phyloP scores from a whole-genome alignment of 2,329 filamentous ascomycete genomes.

The Lecanicillium sp. region DNA sequence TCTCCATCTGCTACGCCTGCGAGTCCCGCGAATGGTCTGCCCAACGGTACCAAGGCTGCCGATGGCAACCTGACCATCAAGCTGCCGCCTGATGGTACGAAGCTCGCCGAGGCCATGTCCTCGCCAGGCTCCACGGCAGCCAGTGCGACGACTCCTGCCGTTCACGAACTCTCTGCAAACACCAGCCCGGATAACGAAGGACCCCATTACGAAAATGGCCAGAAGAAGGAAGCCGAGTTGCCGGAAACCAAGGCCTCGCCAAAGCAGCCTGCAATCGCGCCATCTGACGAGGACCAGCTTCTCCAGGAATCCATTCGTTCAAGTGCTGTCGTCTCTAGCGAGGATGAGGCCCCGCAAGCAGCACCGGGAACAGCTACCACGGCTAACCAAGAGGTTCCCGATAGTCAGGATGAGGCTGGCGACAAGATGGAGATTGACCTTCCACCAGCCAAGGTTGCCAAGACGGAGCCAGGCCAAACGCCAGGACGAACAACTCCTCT shows the following conservation, averaged over 20 bases:
- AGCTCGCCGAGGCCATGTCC: slow-evolving; percentile 37
- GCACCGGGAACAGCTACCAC: background rate
- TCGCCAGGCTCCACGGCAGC: slow-evolving; percentile 62
- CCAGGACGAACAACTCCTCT: slow-evolving; percentile 7
- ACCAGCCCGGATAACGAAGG: slow-evolving; percentile 68
- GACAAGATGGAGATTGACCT: slow-evolving; percentile 28
- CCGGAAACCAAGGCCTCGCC: slow-evolving; percentile 23
- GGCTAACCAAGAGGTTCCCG: slow-evolving; percentile 20
- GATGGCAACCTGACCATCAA: slow-evolving; percentile 21
- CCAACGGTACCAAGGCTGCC: background rate
- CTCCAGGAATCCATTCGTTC: slow-evolving; percentile 34
- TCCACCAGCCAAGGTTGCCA: slow-evolving; percentile 11
- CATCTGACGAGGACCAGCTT: slow-evolving; percentile 35
- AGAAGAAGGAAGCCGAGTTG: slow-evolving; percentile 31
- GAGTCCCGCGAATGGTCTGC: slow-evolving; percentile 1
- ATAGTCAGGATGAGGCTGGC: slow-evolving; percentile 24
- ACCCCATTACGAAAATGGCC: slow-evolving; percentile 42
- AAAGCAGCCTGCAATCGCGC: slow-evolving; percentile 21
- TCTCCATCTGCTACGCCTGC: slow-evolving; percentile 11
- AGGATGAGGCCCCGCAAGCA: slow-evolving; percentile 2
- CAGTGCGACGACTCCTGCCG: slow-evolving; percentile 64
- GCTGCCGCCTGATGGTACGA: slow-evolving; percentile 25
- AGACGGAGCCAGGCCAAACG: background rate
- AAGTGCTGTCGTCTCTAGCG: slow-evolving; percentile 13
- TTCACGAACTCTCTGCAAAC: slow-evolving; percentile 61